Base-by-base conservation (phyloP, 164 flowering plant genomes). In the Pachysandra terminalis region DNA sequence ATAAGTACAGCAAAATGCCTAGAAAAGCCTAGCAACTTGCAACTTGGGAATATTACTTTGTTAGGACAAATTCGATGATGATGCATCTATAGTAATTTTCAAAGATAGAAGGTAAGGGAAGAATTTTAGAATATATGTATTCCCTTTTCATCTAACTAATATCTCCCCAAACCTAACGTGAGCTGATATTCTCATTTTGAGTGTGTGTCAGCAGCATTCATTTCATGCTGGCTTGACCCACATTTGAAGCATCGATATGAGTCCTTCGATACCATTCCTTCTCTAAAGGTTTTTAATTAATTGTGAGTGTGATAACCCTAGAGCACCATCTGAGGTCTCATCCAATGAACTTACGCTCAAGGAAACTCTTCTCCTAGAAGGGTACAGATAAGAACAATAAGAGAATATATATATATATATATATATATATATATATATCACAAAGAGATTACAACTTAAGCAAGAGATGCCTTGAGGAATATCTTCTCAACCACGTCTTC, bases 391-490 rank as follows among this genome's bases (percentile, higher is more conserved):
- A 68, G 69, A 71, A 68, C 64, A 40, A n/a, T 70, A 71, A 68
- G 79, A 77, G n/a, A n/a, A n/a, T n/a, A n/a, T n/a, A n/a, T n/a
- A n/a, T n/a, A 80, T 77, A 79, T 79, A 78, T 77, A 79, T 77
- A 76, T 74, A 80, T 77, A 79, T 79, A 78, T 77, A 80, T 77
- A 79, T 79, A 78, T 77, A 79, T 77, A 76, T 74, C 56, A 27
- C 64, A 40, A 51, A 37, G 49, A 56, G 78, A 78, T 72, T 61
- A 56, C 55, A 65, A 70, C 73, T 53, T 35, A 77, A 57, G 73
- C 75, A 80, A 81, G 75, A 67, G 82, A 81, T 78, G 71, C 85
- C 74, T 67, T 66, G 59, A 67, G 72, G 86, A 85, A 82, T 86
- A 82, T 83, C 78, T 76, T 78, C 77, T 32, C 16, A 53, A 25